Conservation (phyloP, 345 rosid genomes). For the Diplotaxis tenuifolia region DNA sequence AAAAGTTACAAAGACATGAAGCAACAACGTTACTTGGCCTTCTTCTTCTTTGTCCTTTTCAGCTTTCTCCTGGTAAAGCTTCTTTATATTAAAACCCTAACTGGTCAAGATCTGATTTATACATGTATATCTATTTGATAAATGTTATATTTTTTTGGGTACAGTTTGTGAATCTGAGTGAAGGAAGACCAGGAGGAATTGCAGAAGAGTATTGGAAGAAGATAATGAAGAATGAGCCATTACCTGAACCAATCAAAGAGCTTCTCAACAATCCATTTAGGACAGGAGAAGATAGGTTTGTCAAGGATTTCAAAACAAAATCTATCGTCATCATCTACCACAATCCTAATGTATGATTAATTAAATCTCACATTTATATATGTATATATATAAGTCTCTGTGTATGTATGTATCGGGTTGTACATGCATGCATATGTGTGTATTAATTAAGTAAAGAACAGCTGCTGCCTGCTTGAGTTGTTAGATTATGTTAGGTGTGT, state of each 20-base stretch:
- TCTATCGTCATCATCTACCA: conserved; percentile 37
- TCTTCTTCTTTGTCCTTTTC: conserved; percentile 26
- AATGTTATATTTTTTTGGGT: background rate
- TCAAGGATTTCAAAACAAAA: conserved; percentile 27
- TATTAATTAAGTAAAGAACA: background rate
- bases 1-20: conserved; percentile 28
- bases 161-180: conserved; percentile 40
- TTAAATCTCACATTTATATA: background rate
- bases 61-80: conserved; percentile 31
- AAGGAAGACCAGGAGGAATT: conserved; percentile 46
- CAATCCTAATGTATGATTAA: conserved; percentile 20
- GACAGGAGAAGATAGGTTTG: conserved; percentile 20
- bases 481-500: background rate
- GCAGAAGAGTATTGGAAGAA: conserved; percentile 60
- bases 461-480: conserved; percentile 11
- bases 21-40: conserved; percentile 32
- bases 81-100: conserved; percentile 15
- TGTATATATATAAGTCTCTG: background rate
- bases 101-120: conserved; percentile 13
- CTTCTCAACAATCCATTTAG: conserved; percentile 41
- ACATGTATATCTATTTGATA: background rate
- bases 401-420: conserved; percentile 20
- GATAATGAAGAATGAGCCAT: conserved; percentile 54
- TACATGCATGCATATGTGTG: conserved; percentile 17
- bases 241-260: conserved; percentile 55